Evolutionary conservation across 768 basidiomycete species (phyloP), one percentile per base, ranked within the genome.

Genomic region (Pleurotus eryngii): DNA sequence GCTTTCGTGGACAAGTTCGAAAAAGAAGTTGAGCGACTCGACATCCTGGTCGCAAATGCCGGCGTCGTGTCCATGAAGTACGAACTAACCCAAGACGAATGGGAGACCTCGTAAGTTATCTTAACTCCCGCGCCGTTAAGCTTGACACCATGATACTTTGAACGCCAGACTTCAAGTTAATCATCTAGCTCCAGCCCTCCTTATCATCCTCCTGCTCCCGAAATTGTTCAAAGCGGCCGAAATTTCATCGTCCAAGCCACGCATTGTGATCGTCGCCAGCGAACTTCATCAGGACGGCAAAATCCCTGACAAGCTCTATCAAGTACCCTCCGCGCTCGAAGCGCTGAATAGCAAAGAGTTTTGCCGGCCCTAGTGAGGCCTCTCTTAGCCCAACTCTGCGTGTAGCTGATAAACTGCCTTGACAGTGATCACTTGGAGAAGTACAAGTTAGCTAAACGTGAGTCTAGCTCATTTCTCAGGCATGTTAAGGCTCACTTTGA

Each of bases 1-100:
- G 67, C 64, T 5, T 81, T 80, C 58, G 72, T 61, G 4, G 68
- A 75, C 24, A 66, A 65, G 43, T 71, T 68, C 12, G 63, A 67
- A 9, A 17, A 71, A 49, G 67, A 70, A 18, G 65, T 68, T 8
- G 69, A 64, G 4, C 59, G 74, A 11, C 61, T 81, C 14, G 79
- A 80, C 57, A 70, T 81, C 18, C 64, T 83, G 1, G 68, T 81
- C 12, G 72, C 74, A 64, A 81, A 81, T 22, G 78, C 81, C 0
- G 78, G 59, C 0, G 53, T 74, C 1, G 24, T 51, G 0, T 2
- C n/a, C 0, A 0, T 0, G 2, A 49, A 20, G 7, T 72, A 70
- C 37, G 39, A 64, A 4, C 40, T 59, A 7, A 77, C 76, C 0
- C 30, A 51, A 0, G 76, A 82, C 63, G 81, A 77, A 6, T 83